Evolutionary conservation across 352 stramenopile genomes (phyloP), one percentile per base, ranked within the genome.

Genomic region (Phytophthora pinifolia): DNA sequence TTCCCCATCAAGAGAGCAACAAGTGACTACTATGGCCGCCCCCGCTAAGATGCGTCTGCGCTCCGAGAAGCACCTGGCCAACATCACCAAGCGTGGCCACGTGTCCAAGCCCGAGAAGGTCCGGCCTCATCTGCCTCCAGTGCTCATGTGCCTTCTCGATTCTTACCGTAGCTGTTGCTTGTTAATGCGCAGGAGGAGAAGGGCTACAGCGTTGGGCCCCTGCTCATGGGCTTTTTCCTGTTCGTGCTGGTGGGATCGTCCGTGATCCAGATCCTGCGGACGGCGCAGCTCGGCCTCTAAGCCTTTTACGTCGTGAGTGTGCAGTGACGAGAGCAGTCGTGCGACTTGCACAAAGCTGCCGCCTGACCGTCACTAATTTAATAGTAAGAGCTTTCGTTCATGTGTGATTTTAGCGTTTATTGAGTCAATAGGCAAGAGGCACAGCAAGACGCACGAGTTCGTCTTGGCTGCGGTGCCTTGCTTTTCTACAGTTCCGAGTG

Each of bases 221-320:
- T 91, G 37, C 74, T 96, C 3, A 49, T 96, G 44, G 86, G 79
- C 31, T 94, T 96, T 67, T 91, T 96, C 57, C 64, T 94, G 36
- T 96, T 96, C 35, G 82, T 96, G 50, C 60, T 96, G 7, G 81
- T 94, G 35, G 86, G 86, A 30, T 96, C 86, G 50, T 92, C 86
- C 17, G 64, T 96, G 32, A 76, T 96, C 30, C 82, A 96, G 71
- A 92, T 96, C 60, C 62, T 96, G 36, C 83, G 79, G 41, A 88
- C 77, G 56, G 83, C 83, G 9, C 74, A 91, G 60, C 60, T 89
- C 38, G 80, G 85, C 4, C 61, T 90, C 45, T 92, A 86, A 79
- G 47, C 39, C 30, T 9, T 36, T 17, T 35, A 30, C 32, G 25
- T 14, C 13, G 48, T 47, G 25, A 44, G 12, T 52, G 39, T 49